Evolutionary conservation across 768 basidiomycete species (phyloP).

Genomic region (Trametes elegans): DNA sequence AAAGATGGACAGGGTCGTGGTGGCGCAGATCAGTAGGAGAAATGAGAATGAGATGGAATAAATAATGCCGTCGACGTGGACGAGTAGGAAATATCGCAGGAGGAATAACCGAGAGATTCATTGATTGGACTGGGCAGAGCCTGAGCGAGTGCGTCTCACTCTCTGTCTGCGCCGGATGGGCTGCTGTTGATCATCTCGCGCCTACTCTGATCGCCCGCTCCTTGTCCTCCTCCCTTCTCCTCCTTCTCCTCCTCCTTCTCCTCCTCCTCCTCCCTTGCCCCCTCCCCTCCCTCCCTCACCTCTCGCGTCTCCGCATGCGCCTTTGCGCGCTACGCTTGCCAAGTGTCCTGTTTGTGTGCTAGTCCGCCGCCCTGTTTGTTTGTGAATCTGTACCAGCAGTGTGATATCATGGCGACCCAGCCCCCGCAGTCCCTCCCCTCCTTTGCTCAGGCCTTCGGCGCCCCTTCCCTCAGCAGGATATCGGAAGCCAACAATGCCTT

Average conservation of each 20-base stretch:
- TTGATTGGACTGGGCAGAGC: background rate
- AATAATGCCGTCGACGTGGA: background rate
- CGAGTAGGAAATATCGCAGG: background rate
- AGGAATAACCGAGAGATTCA: background rate
- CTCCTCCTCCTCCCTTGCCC: conserved; percentile 9
- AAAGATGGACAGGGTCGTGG: no score
- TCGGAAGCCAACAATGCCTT: conserved; percentile 51
- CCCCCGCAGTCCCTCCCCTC: conserved; percentile 69
- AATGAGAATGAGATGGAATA: background rate
- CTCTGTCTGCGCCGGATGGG: no score
- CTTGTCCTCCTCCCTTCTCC: conserved; percentile 1
- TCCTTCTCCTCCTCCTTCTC: background rate
- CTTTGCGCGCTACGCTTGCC: background rate
- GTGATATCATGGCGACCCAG: conserved; percentile 48
- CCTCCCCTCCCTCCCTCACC: background rate
- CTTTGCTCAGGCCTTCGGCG: conserved; percentile 74
- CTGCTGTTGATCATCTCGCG: background rate
- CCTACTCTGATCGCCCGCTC: background rate
- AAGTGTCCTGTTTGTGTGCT: background rate
- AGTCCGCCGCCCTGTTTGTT: background rate
- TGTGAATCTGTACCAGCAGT: background rate
- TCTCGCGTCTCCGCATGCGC: conserved; percentile 13
- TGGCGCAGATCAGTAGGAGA: no score
- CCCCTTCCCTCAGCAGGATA: conserved; percentile 50
- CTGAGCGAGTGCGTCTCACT: no score